Evolutionary conservation across 192 early-diverging fungal genomes (phyloP).

Genomic region (Entomortierella lignicola): DNA sequence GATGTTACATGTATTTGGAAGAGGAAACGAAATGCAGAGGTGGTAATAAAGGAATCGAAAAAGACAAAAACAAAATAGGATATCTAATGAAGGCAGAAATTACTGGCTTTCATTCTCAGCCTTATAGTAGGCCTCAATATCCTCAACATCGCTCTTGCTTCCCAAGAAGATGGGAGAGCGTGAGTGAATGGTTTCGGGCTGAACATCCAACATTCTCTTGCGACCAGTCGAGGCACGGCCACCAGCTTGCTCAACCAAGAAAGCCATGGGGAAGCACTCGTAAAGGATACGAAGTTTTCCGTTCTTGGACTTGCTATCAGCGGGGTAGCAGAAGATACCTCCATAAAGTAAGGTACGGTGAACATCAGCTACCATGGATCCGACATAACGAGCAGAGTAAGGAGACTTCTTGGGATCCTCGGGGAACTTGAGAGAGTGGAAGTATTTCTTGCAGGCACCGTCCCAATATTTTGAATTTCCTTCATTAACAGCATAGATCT

Average conservation of each 20-base stretch:
- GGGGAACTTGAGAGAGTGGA: slow-evolving; percentile 91
- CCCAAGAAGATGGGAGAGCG: slow-evolving; percentile 94
- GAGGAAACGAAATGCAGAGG: too few species aligned
- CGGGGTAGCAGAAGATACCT: slow-evolving; percentile 92
- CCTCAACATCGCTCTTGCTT: slow-evolving; percentile 88
- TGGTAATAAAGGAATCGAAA: too few species aligned
- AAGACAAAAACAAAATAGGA: too few species aligned
- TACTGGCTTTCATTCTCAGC: slow-evolving; percentile 4
- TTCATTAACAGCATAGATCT: slow-evolving; percentile 99
- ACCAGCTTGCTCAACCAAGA: slow-evolving; percentile 94
- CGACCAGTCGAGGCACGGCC: slow-evolving; percentile 90
- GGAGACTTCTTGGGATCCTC: slow-evolving; percentile 76
- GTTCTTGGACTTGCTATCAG: slow-evolving; percentile 78
- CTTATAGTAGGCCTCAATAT: slow-evolving; percentile 78
- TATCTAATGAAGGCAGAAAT: too few species aligned
- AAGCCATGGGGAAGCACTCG: slow-evolving; percentile 99
- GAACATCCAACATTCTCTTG: slow-evolving; percentile 84
- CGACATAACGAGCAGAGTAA: slow-evolving; percentile 96
- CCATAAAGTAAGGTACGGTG: slow-evolving; percentile 95
- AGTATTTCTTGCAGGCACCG: slow-evolving; percentile 86
- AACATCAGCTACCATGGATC: slow-evolving; percentile 98
- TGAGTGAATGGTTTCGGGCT: slow-evolving; percentile 89
- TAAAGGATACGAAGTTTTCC: slow-evolving; percentile 97
- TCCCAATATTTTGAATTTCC: slow-evolving; percentile 95
- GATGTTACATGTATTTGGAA: too few species aligned